Evolutionary conservation across 108 stramenopile genomes (phyloP).

Genomic region (Nitzschia inconspicua): DNA sequence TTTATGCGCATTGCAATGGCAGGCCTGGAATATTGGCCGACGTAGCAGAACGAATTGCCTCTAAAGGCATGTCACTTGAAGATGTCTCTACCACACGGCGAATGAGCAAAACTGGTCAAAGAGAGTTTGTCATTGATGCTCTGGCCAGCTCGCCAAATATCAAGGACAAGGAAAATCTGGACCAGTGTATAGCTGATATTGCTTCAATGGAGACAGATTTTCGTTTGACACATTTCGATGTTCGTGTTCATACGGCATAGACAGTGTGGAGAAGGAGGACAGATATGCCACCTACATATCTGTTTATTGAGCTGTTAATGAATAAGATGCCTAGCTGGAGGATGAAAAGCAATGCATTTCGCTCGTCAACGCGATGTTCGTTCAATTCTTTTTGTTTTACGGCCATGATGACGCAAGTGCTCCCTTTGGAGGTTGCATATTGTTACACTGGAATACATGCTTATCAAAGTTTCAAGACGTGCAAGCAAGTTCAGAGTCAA

Average conservation of each 20-base stretch:
- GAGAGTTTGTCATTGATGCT: conserved; percentile 71
- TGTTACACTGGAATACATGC: no score
- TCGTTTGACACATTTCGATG: conserved; percentile 58
- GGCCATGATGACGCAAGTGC: no score
- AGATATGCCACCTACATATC: no score
- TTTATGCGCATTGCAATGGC: not conserved
- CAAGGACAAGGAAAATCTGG: conserved; percentile 51
- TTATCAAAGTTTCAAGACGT: no score
- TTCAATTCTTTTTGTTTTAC: no score
- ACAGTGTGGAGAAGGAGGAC: no score
- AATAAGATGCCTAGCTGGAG: no score
- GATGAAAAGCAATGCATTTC: no score
- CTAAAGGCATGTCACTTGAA: conserved; percentile 70
- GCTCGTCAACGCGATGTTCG: no score
- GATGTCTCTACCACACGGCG: conserved; percentile 70
- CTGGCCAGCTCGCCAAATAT: conserved; percentile 47
- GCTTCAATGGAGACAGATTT: conserved; percentile 51
- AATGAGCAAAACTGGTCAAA: conserved; percentile 24
- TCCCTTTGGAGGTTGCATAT: no score
- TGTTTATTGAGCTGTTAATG: no score
- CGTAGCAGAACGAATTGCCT: conserved; percentile 57
- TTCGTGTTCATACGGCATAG: conserved; percentile 57
- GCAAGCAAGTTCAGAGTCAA: no score
- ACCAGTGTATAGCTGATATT: conserved; percentile 45
- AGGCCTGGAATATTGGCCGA: conserved; percentile 83